These are phyloP conservation scores for Cordyceps militaris DNA, from an alignment of 2,329 filamentous ascomycete species.

Conservation along the genomic window DNA sequence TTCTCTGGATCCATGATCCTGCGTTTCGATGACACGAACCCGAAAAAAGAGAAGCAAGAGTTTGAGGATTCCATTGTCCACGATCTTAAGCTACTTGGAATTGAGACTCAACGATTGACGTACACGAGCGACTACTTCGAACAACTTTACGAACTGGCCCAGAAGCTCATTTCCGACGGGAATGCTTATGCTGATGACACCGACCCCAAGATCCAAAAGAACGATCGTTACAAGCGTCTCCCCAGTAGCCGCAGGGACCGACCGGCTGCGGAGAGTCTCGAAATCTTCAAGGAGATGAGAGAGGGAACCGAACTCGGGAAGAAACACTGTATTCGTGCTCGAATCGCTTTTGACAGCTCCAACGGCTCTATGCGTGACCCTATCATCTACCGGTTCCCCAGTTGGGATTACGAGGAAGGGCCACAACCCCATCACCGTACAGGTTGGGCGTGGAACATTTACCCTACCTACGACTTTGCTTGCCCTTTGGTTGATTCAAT, in stretches of 20 bases:
- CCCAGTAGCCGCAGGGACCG: conserved; percentile 71
- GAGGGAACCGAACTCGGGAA: conserved; percentile 69
- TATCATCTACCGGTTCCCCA: conserved; percentile 75
- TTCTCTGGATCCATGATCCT: conserved; percentile 79
- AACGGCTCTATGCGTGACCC: conserved; percentile 96
- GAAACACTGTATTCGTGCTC: conserved; percentile 87
- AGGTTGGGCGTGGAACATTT: conserved; percentile 63
- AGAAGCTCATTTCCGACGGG: conserved; percentile 76
- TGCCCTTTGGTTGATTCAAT: conserved; percentile 74
- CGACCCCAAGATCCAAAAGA: conserved; percentile 79
- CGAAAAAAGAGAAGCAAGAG: conserved; percentile 84
- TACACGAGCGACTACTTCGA: conserved; percentile 97
- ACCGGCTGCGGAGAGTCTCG: conserved; percentile 73
- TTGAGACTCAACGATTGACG: conserved; percentile 72
- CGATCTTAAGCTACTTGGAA: conserved; percentile 76
- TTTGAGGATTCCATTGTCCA: conserved; percentile 83
- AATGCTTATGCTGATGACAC: conserved; percentile 94
- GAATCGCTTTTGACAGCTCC: conserved; percentile 82
- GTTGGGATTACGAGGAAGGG: conserved; percentile 65
- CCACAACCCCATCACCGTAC: conserved; percentile 66
- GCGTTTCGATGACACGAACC: conserved; percentile 90
- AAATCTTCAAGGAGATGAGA: conserved; percentile 91
- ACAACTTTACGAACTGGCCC: conserved; percentile 74
- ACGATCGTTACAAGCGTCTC: conserved; percentile 76
- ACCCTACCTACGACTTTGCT: conserved; percentile 81